Conservation (phyloP, 331 rosid species). For the Rosa hybrid region DNA sequence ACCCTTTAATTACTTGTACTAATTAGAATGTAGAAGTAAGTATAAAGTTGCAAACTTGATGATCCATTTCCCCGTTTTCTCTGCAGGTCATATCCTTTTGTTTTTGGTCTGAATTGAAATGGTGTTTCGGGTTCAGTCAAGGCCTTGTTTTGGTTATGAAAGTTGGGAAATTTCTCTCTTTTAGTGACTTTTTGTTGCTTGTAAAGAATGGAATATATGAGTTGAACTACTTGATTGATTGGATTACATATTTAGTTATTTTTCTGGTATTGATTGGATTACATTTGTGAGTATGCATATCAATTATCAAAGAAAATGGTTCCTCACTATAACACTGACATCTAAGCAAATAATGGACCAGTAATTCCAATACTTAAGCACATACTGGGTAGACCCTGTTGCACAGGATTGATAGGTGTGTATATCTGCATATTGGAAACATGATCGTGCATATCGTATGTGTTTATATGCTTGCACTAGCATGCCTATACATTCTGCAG, state of each 20-base stretch:
- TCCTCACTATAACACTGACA: neutral
- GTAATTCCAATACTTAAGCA: neutral
- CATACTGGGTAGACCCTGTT: neutral
- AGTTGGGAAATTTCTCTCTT: slow-evolving; percentile 12
- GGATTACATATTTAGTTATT: neutral
- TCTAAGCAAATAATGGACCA: neutral
- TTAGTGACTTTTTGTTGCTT: neutral
- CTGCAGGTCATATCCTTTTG: slow-evolving; percentile 93
- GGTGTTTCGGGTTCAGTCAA: slow-evolving; percentile 8
- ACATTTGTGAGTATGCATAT: neutral
- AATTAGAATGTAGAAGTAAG: neutral
- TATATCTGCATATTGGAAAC: neutral
- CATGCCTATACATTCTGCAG: neutral
- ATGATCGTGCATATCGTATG: neutral
- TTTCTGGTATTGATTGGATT: too few relatives aligned
- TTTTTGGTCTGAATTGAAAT: neutral
- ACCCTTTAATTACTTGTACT: neutral
- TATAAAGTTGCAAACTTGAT: neutral
- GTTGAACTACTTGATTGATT: neutral
- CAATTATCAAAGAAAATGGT: neutral
- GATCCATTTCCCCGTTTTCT: slow-evolving; percentile 13
- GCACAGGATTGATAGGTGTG: neutral
- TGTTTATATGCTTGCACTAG: slow-evolving; percentile 2
- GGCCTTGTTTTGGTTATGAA: slow-evolving; percentile 12
- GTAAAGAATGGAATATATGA: neutral